A percentile compares a stretch with the other conserved stretches of the same genome.
These are phyloP conservation scores for Fragaria iinumae DNA, from an alignment of 306 rosid species.

Conservation along the genomic window DNA sequence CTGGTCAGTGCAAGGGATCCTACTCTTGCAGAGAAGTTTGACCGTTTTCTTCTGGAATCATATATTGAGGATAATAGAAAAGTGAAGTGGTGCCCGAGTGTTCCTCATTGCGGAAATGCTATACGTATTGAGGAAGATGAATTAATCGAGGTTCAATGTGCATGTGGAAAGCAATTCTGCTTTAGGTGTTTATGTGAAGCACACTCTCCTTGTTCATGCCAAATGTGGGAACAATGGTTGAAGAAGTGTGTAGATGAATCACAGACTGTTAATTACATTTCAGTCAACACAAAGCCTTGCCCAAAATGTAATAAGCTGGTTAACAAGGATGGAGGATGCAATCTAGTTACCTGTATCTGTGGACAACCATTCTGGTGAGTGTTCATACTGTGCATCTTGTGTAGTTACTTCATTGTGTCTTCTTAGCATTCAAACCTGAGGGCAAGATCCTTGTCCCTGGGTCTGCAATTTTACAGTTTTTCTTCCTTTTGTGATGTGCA, in stretches of 20 bases:
- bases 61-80: conserved; percentile 43
- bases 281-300: conserved; percentile 38
- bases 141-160: conserved; percentile 39
- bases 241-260: conserved; percentile 43
- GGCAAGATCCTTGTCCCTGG: conserved; percentile 3
- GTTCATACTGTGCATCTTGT: not conserved
- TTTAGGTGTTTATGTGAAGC: conserved; percentile 36
- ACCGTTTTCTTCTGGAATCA: conserved; percentile 43
- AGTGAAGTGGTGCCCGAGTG: conserved; percentile 48
- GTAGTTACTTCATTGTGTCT: not conserved
- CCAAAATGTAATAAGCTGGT: conserved; percentile 40
- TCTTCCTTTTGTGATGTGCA: not conserved
- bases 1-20: conserved; percentile 35
- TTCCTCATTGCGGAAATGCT: conserved; percentile 47
- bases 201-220: conserved; percentile 45
- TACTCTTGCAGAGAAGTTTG: conserved; percentile 37
- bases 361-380: conserved; percentile 44
- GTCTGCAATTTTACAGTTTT: not conserved
- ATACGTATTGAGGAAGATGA: conserved; percentile 30
- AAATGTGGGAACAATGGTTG: conserved; percentile 37
- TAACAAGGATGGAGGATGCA: conserved; percentile 46
- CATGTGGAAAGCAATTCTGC: conserved; percentile 40
- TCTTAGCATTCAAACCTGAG: not conserved
- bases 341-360: conserved; percentile 33
- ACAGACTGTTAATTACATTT: conserved; percentile 38